Evolutionary conservation across 768 basidiomycete species (phyloP).

Genomic region (Lentinula detonsa): DNA sequence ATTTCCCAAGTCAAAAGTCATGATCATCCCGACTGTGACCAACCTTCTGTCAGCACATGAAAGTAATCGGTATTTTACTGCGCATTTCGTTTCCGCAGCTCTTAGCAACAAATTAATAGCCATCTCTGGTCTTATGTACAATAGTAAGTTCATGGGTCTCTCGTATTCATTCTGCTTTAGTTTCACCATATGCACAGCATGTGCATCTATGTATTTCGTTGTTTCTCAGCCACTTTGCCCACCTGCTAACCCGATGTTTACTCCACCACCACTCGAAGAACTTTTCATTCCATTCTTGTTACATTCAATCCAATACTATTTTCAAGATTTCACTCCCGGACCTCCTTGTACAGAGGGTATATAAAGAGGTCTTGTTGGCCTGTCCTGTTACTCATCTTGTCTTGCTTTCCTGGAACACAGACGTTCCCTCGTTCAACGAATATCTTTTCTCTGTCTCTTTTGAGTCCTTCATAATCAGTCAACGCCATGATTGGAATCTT

Average conservation of each 20-base stretch:
- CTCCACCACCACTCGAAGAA: constrained; percentile 2
- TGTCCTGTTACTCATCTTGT: neutral
- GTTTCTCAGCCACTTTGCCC: neutral
- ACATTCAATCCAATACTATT: neutral
- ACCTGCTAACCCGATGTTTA: neutral
- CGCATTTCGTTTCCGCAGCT: neutral
- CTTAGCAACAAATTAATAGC: neutral
- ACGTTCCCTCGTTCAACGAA: neutral
- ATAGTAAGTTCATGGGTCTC: no score
- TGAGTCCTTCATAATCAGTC: neutral
- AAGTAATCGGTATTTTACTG: neutral
- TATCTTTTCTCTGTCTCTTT: neutral
- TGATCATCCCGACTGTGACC: no score
- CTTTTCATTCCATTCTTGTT: neutral
- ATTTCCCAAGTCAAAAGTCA: no score
- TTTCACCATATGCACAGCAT: neutral
- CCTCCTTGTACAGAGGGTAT: neutral
- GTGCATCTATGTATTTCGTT: neutral
- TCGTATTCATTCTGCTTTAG: no score
- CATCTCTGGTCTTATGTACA: no score
- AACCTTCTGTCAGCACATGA: neutral
- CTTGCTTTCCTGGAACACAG: neutral
- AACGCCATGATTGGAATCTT: neutral
- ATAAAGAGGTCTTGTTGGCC: neutral
- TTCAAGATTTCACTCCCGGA: neutral